Evolutionary conservation across 148 eudicot genomes (phyloP).

Genomic region (Fagopyrum homotropicum): DNA sequence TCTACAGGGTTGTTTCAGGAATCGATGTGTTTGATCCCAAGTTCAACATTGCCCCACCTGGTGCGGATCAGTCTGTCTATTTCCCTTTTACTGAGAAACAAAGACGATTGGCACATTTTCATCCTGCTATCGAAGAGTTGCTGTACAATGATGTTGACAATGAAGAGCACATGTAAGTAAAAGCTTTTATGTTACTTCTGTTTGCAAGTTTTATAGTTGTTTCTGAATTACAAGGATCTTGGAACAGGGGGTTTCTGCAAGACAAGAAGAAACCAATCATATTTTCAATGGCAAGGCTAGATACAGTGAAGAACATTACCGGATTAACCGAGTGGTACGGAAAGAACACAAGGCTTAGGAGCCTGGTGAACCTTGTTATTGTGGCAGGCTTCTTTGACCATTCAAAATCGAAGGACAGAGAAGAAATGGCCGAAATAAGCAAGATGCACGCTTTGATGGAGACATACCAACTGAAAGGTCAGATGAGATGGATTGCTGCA

Average conservation of each 20-base stretch:
- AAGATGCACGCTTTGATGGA: slow-evolving; percentile 78
- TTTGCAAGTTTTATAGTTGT: no score
- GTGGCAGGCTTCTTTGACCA: slow-evolving; percentile 91
- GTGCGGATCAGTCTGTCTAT: slow-evolving; percentile 90
- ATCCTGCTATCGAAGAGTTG: slow-evolving; percentile 64
- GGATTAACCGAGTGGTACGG: slow-evolving; percentile 91
- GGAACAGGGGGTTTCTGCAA: slow-evolving; percentile 67
- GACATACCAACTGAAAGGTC: slow-evolving; percentile 71
- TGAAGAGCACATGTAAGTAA: slow-evolving; percentile 68
- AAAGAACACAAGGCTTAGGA: slow-evolving; percentile 66
- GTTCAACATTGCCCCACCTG: slow-evolving; percentile 90
- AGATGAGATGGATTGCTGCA: slow-evolving; percentile 93
- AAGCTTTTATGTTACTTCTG: neutral
- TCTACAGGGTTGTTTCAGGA: slow-evolving; percentile 81
- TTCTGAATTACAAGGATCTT: neutral
- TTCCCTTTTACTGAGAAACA: slow-evolving; percentile 64
- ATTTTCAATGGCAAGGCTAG: slow-evolving; percentile 97
- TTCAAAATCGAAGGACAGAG: slow-evolving; percentile 86
- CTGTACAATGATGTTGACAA: slow-evolving; percentile 62
- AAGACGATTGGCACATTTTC: slow-evolving; percentile 58
- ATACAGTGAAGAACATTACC: slow-evolving; percentile 73
- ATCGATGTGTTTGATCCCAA: slow-evolving; percentile 89
- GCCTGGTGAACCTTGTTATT: slow-evolving; percentile 70
- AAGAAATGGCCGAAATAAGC: slow-evolving; percentile 76
- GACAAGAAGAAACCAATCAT: slow-evolving; percentile 76